phyloP scores from a whole-genome alignment of 441 rosid genomes.

The Eruca vesicaria region DNA sequence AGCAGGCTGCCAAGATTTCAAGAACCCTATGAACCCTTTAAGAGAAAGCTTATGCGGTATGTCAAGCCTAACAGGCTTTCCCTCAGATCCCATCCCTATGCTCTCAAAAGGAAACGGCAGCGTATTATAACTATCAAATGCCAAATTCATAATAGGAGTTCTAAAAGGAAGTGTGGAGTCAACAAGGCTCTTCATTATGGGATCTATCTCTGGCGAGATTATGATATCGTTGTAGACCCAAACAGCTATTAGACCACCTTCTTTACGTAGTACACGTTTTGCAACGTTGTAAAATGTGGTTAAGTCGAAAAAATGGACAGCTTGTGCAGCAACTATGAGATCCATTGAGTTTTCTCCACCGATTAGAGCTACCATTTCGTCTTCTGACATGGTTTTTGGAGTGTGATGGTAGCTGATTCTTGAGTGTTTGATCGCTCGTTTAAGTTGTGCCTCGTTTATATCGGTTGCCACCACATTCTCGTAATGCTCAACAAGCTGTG shows the following conservation, averaged over 20 bases:
- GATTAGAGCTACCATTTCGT: conserved; percentile 42
- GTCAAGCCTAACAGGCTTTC: conserved; percentile 47
- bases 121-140: conserved; percentile 42
- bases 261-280: conserved; percentile 47
- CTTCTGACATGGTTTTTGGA: conserved; percentile 42
- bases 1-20: conserved; percentile 57
- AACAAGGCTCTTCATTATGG: conserved; percentile 39
- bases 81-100: conserved; percentile 58
- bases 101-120: conserved; percentile 63
- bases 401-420: conserved; percentile 49
- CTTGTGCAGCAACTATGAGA: conserved; percentile 57
- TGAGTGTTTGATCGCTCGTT: conserved; percentile 43
- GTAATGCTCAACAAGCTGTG: conserved; percentile 55
- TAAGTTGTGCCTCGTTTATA: conserved; percentile 52
- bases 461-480: conserved; percentile 58
- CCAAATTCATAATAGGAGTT: conserved; percentile 35
- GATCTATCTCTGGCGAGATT: conserved; percentile 47
- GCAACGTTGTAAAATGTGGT: conserved; percentile 52
- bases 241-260: conserved; percentile 60
- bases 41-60: conserved; percentile 54
- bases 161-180: conserved; percentile 52
- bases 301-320: conserved; percentile 62
- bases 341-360: conserved; percentile 62
- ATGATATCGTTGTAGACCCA: conserved; percentile 57
- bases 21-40: conserved; percentile 44